Conservation (phyloP, 1,139 yeast genomes). For the Torulaspora pretoriensis region DNA sequence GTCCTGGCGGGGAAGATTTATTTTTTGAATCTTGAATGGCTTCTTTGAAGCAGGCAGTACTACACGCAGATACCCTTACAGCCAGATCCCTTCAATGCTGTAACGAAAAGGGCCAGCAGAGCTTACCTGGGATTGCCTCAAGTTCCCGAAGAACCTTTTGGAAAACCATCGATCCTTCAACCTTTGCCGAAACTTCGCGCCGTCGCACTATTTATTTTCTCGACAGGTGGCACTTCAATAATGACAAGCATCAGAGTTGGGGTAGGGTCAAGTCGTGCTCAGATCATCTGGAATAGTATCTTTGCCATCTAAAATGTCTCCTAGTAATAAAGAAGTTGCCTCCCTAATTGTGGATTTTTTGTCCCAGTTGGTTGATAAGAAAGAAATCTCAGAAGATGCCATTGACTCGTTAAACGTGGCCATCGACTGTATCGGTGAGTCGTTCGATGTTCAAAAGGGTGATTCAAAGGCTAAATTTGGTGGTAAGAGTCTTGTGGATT, state of each 20-base stretch:
- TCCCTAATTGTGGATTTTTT: conserved; percentile 72
- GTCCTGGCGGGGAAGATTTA: conserved; percentile 88
- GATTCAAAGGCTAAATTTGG: conserved; percentile 43
- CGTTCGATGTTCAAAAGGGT: conserved; percentile 64
- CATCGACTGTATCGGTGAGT: conserved; percentile 85
- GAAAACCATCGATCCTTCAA: conserved; percentile 7
- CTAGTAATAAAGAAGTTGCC: conserved; percentile 60
- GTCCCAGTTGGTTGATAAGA: conserved; percentile 54
- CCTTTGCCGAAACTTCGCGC: conserved; percentile 2
- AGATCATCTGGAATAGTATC: background rate
- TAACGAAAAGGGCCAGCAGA: background rate
- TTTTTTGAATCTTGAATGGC: conserved; percentile 28
- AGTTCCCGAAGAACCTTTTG: conserved; percentile 3
- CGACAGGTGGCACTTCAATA: conserved; percentile 3
- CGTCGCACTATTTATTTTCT: conserved; percentile 2
- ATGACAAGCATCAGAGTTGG: background rate
- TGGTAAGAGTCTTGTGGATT: conserved; percentile 48
- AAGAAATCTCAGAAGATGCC: conserved; percentile 71
- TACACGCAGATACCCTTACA: too few species aligned
- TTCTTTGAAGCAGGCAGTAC: background rate
- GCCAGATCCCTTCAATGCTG: too few species aligned
- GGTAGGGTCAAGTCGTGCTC: background rate
- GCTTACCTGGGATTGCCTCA: background rate
- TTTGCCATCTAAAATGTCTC: conserved; percentile 19
- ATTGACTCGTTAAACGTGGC: conserved; percentile 94